phyloP scores from a whole-genome alignment of 2,329 filamentous ascomycete species.

The Endothia cerciana region DNA sequence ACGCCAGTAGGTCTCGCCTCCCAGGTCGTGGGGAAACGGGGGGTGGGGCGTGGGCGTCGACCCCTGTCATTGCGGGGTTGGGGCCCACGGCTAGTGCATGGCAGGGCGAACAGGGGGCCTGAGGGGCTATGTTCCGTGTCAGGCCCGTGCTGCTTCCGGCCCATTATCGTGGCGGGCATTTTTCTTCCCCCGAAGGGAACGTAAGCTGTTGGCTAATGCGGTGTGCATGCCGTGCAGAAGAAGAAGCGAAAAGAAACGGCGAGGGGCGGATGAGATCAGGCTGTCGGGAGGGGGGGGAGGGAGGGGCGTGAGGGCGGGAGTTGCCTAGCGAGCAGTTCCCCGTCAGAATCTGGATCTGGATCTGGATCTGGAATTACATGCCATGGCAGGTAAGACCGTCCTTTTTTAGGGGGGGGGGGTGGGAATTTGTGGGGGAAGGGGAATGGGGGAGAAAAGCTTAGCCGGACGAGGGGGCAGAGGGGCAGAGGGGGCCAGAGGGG shows the following conservation, averaged over 20 bases:
- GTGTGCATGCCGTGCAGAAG: not conserved
- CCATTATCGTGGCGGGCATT: conserved; percentile 23
- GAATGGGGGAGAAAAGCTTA: conserved; percentile 20
- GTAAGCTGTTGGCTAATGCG: not conserved
- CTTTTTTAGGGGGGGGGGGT: not conserved
- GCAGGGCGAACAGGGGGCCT: not conserved
- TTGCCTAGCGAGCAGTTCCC: conserved; percentile 2
- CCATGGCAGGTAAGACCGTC: too few relatives aligned
- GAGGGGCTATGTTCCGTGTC: conserved; percentile 15
- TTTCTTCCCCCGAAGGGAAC: not conserved
- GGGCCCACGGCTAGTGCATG: conserved; percentile 1
- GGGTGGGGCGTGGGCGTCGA: conserved; percentile 18
- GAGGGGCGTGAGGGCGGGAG: conserved; percentile 2
- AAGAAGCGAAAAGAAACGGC: conserved; percentile 17
- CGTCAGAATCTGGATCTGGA: not conserved
- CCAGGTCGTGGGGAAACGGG: conserved; percentile 8
- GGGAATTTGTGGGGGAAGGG: not conserved
- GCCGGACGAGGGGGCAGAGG: conserved; percentile 16
- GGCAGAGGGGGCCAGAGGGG: too few relatives aligned
- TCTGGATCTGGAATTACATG: not conserved
- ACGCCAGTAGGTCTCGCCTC: not conserved
- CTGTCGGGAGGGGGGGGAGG: not conserved
- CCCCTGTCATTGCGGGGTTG: conserved; percentile 26
- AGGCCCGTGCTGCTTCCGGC: conserved; percentile 19
- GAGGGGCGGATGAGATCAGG: not conserved